Evolutionary conservation across 1,284 basidiomycete species (phyloP).

Genomic region (Mycosarcoma maydis): DNA sequence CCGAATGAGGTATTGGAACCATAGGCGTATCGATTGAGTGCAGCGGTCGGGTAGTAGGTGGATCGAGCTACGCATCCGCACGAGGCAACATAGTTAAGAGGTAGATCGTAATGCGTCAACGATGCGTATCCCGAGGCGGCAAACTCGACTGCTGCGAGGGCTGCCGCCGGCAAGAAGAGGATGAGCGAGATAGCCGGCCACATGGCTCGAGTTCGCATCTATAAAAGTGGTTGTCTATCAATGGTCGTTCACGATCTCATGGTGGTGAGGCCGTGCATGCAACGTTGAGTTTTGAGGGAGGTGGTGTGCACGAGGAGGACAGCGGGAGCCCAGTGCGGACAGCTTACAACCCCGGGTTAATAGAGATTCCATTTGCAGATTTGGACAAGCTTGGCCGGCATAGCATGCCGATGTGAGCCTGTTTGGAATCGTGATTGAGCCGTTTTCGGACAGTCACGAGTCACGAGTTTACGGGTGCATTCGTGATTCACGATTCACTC

Average conservation of each 20-base stretch:
- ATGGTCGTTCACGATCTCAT: neutral
- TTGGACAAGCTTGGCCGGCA: conserved; percentile 4
- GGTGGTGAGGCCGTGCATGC: too few species aligned
- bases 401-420: too few species aligned
- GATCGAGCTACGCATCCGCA: conserved; percentile 55
- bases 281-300: too few species aligned
- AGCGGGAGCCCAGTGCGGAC: too few species aligned
- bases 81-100: conserved; percentile 50
- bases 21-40: conserved; percentile 49
- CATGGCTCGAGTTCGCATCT: conserved; percentile 1
- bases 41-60: conserved; percentile 52
- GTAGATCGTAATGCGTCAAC: conserved; percentile 58
- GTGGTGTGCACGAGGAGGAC: too few species aligned
- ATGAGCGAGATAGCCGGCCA: conserved; percentile 2
- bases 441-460: too few species aligned
- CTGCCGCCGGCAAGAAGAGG: neutral
- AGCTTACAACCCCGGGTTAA: neutral
- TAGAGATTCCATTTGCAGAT: neutral
- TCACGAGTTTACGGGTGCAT: too few species aligned
- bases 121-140: conserved; percentile 44
- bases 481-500: too few species aligned
- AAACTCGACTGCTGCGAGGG: conserved; percentile 20
- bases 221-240: neutral
- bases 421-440: too few species aligned
- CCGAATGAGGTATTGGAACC: conserved; percentile 53